These are phyloP conservation scores for Lachancea waltii DNA, from an alignment of 805 yeast genomes.

Conservation along the genomic window DNA sequence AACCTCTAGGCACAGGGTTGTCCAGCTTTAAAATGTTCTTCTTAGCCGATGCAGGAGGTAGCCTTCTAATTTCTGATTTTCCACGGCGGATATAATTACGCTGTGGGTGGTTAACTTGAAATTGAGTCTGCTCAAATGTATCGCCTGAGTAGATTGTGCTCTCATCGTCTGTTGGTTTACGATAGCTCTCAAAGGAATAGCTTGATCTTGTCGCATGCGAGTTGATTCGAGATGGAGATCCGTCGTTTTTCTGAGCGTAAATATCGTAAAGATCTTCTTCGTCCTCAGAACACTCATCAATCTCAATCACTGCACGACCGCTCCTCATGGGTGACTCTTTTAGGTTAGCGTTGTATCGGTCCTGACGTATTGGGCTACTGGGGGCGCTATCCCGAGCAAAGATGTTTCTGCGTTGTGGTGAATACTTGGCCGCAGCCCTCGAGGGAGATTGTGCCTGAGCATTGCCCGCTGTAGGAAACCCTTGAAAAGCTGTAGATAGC, in stretches of 20 bases:
- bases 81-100: slow-evolving; percentile 42
- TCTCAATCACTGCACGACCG: slow-evolving; percentile 43
- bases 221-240: slow-evolving; percentile 16
- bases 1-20: slow-evolving; percentile 88
- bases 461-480: slow-evolving; percentile 22
- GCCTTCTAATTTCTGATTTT: slow-evolving; percentile 61
- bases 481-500: slow-evolving; percentile 29
- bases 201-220: slow-evolving; percentile 49
- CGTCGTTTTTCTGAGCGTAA: slow-evolving; percentile 4
- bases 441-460: slow-evolving; percentile 35
- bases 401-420: slow-evolving; percentile 36
- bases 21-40: slow-evolving; percentile 66
- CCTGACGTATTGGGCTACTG: slow-evolving; percentile 34
- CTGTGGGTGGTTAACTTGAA: slow-evolving; percentile 33
- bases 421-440: slow-evolving; percentile 33
- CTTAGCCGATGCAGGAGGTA: slow-evolving; percentile 69
- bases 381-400: slow-evolving; percentile 29
- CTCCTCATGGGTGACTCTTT: slow-evolving; percentile 68
- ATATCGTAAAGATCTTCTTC: slow-evolving; percentile 17
- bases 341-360: slow-evolving; percentile 58
- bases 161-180: slow-evolving; percentile 43
- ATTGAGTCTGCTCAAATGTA: slow-evolving; percentile 33
- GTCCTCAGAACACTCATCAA: slow-evolving; percentile 30
- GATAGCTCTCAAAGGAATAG: slow-evolving; percentile 54
- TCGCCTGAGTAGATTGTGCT: slow-evolving; percentile 30